A percentile compares a stretch with the other conserved stretches of the same genome.
Evolutionary conservation across 345 rosid genomes (phyloP).

Genomic region (Lenwebbia sp.): DNA sequence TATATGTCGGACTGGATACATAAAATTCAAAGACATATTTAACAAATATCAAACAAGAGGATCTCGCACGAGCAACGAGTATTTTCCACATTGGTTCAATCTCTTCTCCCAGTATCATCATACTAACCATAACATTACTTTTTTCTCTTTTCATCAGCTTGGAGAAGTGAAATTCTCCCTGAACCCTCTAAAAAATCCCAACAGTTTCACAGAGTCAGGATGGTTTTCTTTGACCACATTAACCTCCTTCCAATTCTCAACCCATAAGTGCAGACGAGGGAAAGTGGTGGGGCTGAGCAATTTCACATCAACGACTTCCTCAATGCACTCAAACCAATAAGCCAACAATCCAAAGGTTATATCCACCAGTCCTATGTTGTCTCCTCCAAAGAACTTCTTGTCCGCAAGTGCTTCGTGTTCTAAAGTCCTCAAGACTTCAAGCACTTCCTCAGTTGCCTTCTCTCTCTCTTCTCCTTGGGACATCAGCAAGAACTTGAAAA

Average conservation of each 20-base stretch:
- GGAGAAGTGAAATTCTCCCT: not conserved
- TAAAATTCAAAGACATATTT: too few species aligned
- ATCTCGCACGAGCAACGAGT: not conserved
- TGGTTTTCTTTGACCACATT: not conserved
- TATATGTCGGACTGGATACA: too few species aligned
- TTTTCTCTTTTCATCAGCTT: not conserved
- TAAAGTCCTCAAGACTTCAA: not conserved
- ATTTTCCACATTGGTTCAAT: not conserved
- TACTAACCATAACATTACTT: not conserved
- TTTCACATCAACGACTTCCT: not conserved
- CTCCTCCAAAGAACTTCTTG: slow-evolving; percentile 8
- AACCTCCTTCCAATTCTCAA: slow-evolving; percentile 2
- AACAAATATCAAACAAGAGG: not conserved
- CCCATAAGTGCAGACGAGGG: slow-evolving; percentile 4
- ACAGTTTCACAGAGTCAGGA: not conserved
- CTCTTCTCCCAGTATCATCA: not conserved
- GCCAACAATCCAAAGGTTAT: slow-evolving; percentile 1
- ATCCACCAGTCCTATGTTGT: not conserved
- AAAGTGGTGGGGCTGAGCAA: slow-evolving; percentile 1
- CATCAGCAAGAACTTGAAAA: accelerated
- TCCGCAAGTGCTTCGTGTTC: slow-evolving; percentile 8
- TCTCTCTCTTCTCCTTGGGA: slow-evolving; percentile 5
- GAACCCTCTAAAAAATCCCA: not conserved
- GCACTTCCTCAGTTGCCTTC: not conserved
- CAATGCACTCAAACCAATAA: not conserved